Evolutionary conservation across 1,284 basidiomycete species (phyloP).

Genomic region (Moesziomyces parantarcticus): DNA sequence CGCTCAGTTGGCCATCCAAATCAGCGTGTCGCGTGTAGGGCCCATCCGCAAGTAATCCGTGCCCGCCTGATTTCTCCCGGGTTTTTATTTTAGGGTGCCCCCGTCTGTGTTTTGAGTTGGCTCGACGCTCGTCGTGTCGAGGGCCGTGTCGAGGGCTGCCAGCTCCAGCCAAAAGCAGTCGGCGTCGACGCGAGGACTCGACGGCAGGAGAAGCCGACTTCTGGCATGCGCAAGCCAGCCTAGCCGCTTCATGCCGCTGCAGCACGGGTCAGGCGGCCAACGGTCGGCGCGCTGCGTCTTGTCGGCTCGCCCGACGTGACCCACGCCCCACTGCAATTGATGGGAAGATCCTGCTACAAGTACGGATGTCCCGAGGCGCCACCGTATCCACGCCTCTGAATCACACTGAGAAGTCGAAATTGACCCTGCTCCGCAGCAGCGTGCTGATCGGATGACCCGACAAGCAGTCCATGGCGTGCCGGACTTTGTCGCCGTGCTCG

Average conservation of each 20-base stretch:
- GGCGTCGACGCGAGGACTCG: no score
- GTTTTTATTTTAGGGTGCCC: background rate
- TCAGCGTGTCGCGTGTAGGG: background rate
- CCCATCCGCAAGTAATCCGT: background rate
- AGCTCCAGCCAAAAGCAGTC: no score
- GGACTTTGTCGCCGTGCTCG: no score
- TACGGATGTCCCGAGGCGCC: no score
- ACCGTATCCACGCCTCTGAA: no score
- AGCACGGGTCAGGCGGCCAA: background rate
- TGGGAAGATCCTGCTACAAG: background rate
- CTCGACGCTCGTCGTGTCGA: background rate
- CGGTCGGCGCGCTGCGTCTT: background rate
- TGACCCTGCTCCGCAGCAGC: no score
- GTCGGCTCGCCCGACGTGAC: background rate
- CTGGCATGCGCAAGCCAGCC: background rate
- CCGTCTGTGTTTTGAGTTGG: background rate
- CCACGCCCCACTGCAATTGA: background rate
- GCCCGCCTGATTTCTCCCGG: background rate
- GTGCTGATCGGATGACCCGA: no score
- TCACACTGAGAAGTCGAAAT: no score
- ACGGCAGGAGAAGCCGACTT: background rate
- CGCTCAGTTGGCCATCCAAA: background rate
- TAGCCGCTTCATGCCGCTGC: constrained; percentile 1
- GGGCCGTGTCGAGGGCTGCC: background rate
- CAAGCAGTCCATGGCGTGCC: no score